phyloP scores from a whole-genome alignment of 768 basidiomycete species.

The Sarcomyxa edulis region DNA sequence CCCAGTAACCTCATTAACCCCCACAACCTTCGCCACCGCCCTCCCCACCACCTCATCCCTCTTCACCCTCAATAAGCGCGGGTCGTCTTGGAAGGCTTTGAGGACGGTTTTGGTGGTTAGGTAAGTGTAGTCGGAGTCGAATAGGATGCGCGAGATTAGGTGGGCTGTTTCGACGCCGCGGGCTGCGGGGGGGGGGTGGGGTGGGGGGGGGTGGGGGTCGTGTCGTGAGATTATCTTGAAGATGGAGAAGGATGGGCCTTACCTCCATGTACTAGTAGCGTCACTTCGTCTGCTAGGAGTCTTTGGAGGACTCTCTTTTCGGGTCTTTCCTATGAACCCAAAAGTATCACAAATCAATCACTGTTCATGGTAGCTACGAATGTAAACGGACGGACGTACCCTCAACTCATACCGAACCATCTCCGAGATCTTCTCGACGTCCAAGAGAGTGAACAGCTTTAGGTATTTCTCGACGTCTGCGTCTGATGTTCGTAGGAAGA shows the following conservation, averaged over 20 bases:
- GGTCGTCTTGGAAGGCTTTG: conserved; percentile 58
- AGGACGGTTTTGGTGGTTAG: conserved; percentile 54
- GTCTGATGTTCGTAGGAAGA: conserved; percentile 82
- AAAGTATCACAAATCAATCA: too few relatives aligned
- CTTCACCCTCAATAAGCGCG: conserved; percentile 49
- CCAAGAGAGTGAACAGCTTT: conserved; percentile 76
- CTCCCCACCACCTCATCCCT: conserved; percentile 46
- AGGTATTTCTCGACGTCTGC: conserved; percentile 77
- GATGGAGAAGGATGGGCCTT: too few relatives aligned
- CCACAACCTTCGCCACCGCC: conserved; percentile 58
- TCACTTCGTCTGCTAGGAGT: conserved; percentile 48
- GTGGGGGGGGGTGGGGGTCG: background rate
- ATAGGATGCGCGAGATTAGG: conserved; percentile 38
- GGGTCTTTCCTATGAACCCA: conserved; percentile 34
- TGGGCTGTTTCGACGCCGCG: conserved; percentile 33
- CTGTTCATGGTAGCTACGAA: too few relatives aligned
- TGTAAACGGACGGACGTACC: too few relatives aligned
- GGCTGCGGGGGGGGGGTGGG: conserved; percentile 19
- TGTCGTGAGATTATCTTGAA: too few relatives aligned
- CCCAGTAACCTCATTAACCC: conserved; percentile 47
- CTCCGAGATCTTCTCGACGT: conserved; percentile 48
- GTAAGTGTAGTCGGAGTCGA: conserved; percentile 35
- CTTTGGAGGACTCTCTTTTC: conserved; percentile 42
- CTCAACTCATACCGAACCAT: conserved; percentile 38
- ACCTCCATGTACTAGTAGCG: conserved; percentile 40